phyloP scores from a whole-genome alignment of 2,329 filamentous ascomycete genomes.

The Botrytis porri region DNA sequence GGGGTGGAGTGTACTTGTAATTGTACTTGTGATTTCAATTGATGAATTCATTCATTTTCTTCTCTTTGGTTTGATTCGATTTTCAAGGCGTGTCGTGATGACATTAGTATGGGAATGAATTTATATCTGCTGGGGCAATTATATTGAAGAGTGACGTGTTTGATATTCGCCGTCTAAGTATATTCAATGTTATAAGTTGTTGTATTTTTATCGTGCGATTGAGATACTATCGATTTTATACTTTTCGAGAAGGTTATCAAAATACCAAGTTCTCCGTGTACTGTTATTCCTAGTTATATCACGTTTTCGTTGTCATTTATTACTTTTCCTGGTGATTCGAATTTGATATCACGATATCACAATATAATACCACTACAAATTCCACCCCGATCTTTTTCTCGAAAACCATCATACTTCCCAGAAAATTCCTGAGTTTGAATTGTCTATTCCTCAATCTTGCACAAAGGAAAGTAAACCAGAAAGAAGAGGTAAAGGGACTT shows the following conservation, averaged over 20 bases:
- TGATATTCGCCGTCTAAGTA: neutral
- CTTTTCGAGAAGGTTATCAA: rapidly evolving
- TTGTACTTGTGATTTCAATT: neutral
- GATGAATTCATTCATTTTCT: neutral
- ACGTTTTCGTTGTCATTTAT: neutral
- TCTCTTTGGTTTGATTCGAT: neutral
- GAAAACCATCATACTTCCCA: neutral
- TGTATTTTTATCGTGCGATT: neutral
- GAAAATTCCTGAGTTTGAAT: neutral
- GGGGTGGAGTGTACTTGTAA: neutral
- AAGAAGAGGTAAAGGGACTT: neutral
- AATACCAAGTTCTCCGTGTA: too few species aligned
- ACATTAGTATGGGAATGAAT: too few species aligned
- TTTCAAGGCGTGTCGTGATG: too few species aligned
- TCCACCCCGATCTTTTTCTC: rapidly evolving
- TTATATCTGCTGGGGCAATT: too few species aligned
- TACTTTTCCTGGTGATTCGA: neutral
- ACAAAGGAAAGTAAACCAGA: neutral
- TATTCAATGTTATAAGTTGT: rapidly evolving
- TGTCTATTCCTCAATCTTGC: neutral
- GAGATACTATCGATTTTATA: neutral
- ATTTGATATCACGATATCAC: rapidly evolving
- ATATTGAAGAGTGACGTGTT: neutral
- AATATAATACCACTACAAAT: neutral
- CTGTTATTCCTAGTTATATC: too few species aligned